Percentiles rank a stretch among this genome's conserved stretches.
These are phyloP conservation scores for Olyra latifolia DNA, from an alignment of 176 grass and related monocot species.

Conservation along the genomic window DNA sequence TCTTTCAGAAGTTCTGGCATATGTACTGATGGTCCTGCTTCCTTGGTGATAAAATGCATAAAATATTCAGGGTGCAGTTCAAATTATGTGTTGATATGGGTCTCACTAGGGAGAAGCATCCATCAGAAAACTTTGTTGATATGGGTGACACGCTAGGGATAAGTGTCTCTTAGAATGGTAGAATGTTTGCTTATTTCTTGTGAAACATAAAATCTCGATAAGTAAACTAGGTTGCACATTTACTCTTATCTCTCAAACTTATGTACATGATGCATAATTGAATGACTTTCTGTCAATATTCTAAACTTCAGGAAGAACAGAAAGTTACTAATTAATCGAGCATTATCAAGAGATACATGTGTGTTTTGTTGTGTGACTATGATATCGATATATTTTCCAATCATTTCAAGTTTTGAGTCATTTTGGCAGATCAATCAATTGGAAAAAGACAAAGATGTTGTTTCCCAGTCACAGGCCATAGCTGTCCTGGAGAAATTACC, in stretches of 20 bases:
- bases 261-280: background rate
- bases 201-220: background rate
- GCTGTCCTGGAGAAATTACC: conserved; percentile 75
- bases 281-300: background rate
- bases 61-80: conserved; percentile 11
- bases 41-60: background rate
- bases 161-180: background rate
- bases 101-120: background rate
- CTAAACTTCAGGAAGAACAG: background rate
- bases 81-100: too few species aligned
- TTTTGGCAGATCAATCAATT: conserved; percentile 94
- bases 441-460: conserved; percentile 98
- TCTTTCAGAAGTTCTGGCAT: background rate
- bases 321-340: background rate
- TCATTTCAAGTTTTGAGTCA: background rate
- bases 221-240: background rate
- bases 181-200: background rate
- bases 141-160: background rate
- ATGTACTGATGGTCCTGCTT: background rate
- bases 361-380: background rate
- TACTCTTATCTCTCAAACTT: background rate
- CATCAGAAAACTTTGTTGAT: background rate
- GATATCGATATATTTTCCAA: background rate
- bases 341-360: background rate
- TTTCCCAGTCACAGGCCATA: conserved; percentile 98